Base-by-base conservation (phyloP, 352 stramenopile genomes). In the Pythium phragmiticola region DNA sequence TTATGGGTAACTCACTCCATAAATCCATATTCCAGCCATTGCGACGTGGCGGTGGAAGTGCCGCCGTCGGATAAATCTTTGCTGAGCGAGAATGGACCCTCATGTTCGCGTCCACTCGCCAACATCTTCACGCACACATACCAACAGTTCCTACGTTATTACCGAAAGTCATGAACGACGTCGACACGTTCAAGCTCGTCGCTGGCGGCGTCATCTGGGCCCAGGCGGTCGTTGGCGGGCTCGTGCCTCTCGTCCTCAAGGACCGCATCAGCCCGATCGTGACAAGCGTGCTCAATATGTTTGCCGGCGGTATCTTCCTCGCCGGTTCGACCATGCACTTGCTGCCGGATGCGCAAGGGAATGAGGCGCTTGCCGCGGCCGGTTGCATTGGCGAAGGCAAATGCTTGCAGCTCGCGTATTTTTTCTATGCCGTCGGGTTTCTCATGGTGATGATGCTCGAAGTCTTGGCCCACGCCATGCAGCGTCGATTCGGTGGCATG, bases 361-460 rank as follows among this genome's bases (percentile, higher is more conserved):
- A 94, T 63, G 50, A 60, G 46, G 78, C 82, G 50, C 78, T 94
- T 12, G 70, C 66, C 0, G 46, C 60, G 7, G 80, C 73, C 57
- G 73, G 75, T 1, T 91, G 85, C 52, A 66, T 81, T 0, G 53
- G 60, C 8, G 63, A 73, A 48, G 71, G 62, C 51, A 77, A 76
- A 60, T 92, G 83, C 65, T 87, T 94, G 54, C 75, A 84, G 62
- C 87, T 82, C 68, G 78, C 83, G 49, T 89, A 90, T 73, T 89
- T 92, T 61, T 90, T 94, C 56, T 94, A 89, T 56, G 82, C 75
- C 36, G 63, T 77, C 46, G 85, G 85, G 43, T 94, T 94, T 54
- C 66, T 92, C 42, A 55, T 90, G 52, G 77, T 94, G 30, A 65
- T 94, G 62, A 55, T 94, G 13, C 65, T 94, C 19, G 85, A 94